Evolutionary conservation across 257 asterid species (phyloP).

Genomic region (Plantago major): DNA sequence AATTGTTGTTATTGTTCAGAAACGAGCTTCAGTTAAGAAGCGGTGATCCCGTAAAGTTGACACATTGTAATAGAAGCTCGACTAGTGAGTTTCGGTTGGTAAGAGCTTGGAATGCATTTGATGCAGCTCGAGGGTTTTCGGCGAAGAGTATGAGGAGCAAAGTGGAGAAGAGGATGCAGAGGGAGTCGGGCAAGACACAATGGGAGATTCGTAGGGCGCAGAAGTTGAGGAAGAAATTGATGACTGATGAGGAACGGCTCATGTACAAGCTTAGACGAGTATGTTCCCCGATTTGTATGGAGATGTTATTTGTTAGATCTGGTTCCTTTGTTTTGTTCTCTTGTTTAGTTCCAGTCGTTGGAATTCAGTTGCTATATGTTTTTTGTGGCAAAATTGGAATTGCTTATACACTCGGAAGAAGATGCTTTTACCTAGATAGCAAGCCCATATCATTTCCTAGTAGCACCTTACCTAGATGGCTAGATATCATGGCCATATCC

Average conservation of each 20-base stretch:
- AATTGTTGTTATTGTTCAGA: slow-evolving; percentile 15
- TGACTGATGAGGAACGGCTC: slow-evolving; percentile 90
- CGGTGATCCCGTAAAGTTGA: slow-evolving; percentile 13
- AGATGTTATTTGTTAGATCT: no score
- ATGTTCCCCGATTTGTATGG: slow-evolving; percentile 12
- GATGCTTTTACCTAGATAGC: no score
- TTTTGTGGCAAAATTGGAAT: no score
- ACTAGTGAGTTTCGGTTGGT: slow-evolving; percentile 16
- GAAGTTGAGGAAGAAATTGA: slow-evolving; percentile 59
- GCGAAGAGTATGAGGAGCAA: slow-evolving; percentile 92
- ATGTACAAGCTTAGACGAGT: slow-evolving; percentile 80
- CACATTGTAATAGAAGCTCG: slow-evolving; percentile 18
- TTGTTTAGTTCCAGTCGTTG: neutral
- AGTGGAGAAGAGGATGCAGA: slow-evolving; percentile 77
- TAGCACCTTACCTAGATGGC: no score
- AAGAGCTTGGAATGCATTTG: slow-evolving; percentile 32
- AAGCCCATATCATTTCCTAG: no score
- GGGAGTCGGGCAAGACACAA: slow-evolving; percentile 77
- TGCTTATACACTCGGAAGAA: no score
- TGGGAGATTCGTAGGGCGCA: slow-evolving; percentile 86
- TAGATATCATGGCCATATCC: no score
- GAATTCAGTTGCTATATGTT: neutral
- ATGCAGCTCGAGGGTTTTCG: slow-evolving; percentile 64
- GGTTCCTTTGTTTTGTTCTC: no score
- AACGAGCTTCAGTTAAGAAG: slow-evolving; percentile 18